Base-by-base conservation (phyloP, 2,329 filamentous ascomycete genomes). In the Cryphonectria naterciae region DNA sequence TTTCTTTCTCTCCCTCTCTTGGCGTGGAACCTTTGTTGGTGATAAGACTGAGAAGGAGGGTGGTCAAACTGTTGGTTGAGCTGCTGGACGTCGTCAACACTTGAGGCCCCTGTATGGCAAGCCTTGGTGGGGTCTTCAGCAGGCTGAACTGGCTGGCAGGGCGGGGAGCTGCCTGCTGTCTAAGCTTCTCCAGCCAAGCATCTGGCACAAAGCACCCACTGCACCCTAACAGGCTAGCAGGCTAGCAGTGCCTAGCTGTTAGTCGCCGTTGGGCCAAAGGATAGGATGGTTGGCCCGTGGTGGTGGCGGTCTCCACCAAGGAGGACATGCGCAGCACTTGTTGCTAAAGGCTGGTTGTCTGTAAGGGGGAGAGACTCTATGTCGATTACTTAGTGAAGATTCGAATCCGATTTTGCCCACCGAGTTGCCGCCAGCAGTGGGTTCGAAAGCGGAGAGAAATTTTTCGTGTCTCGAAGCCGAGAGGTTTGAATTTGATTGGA, bases 101-200 rank as follows among this genome's bases (percentile, higher is more conserved):
- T 61, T 61, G 32, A 37, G 35, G 5, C 17, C 37, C 58, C 19
- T 61, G 35, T 39, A 39, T n/a, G 58, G 58, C 52, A 58, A 56
- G 49, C 66, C 65, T 74, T 72, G 66, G 62, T 68, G 65, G 70
- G 66, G 62, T 68, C 37, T 56, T 61, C 58, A 19, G 35, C 58
- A 61, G 58, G 58, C 58, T 22, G 3, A 25, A 17, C 32, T 4
- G 73, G 73, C 71, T 22, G 17, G 43, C 43, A 49, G 17, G 43
- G 17, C 17, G 43, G 43, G 17, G 43, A 22, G 19, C 43, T 49
- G 43, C 17, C 17, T 22, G 72, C 70, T 73, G 69, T 73, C 28
- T 19, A 28, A 28, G 58, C 58, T 10, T 35, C 43, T 49, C 43
- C 17, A 17, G 19, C 19, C 1, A 49, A 49, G 43, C 43, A 49